Base-by-base conservation (phyloP, 2,329 filamentous ascomycete genomes). In the Aurifilum marmelostoma region DNA sequence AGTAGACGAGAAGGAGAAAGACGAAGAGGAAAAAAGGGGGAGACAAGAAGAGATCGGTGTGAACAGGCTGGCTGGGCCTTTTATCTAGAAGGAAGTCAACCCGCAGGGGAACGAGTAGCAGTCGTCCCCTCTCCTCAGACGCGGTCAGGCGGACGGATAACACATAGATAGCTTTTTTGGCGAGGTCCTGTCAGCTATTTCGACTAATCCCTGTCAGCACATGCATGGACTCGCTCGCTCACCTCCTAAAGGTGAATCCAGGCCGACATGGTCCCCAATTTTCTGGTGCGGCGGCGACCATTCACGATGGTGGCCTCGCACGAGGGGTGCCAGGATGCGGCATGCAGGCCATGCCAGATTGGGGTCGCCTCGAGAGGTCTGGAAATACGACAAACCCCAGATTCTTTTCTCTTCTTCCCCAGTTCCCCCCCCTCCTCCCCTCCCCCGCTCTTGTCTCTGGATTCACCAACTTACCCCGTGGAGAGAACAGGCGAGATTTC, bases 1-100 rank as follows among this genome's bases (percentile, higher is more conserved):
- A 3, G 14, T n/a, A 58, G 24, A 27, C 11, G 37, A 39, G 6
- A 11, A 39, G 11, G 9, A 39, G 11, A 29, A 34, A 37, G 9
- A 41, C 7, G 41, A 47, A 47, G 6, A 41, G n/a, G n/a, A 14
- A 41, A 47, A 37, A 16, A 8, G 21, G 14, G 37, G 27, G 29
- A 24, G n/a, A 29, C 9, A 24, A 14, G 32, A 60, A 34, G 32
- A 18, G 18, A 24, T 5, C 8, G 27, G 39, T 47, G 24, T 50
- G 34, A 27, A 37, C 29, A 41, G 41, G 39, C 27, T 29, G 61
- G 11, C 61, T 11, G 24, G 34, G 37, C 24, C 66, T 64, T 64
- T 69, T 67, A 69, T 69, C 52, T 67, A 67, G n/a, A 8, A 47
- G 43, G 16, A 24, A 27, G 16, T 50, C 61, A 47, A 18, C 41